Conservation (phyloP, 2,329 filamentous ascomycete genomes). For the Cylindrodendrum hubeiense region DNA sequence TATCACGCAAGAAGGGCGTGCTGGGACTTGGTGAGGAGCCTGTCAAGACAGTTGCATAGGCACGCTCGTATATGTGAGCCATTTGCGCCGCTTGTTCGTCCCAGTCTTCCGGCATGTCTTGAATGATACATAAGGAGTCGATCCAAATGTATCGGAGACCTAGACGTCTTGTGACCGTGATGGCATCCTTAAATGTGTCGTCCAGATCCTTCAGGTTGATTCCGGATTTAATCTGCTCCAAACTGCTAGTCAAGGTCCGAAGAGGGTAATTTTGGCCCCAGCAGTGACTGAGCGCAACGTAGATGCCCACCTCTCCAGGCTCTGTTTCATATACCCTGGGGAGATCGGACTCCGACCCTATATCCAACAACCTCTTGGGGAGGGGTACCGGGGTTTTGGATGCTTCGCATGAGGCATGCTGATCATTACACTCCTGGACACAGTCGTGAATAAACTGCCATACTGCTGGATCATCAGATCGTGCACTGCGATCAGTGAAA, state of each 20-base stretch:
- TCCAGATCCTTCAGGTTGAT: background rate
- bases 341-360: background rate
- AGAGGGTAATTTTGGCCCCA: slow-evolving; percentile 7
- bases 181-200: slow-evolving; percentile 10
- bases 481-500: background rate
- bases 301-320: background rate
- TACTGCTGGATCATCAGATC: background rate
- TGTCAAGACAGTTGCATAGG: slow-evolving; percentile 2
- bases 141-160: slow-evolving; percentile 14
- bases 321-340: background rate
- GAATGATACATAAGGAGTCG: slow-evolving; percentile 15
- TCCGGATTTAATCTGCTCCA: background rate
- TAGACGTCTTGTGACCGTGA: slow-evolving; percentile 1
- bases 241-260: slow-evolving; percentile 1
- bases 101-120: slow-evolving; percentile 11
- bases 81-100: slow-evolving; percentile 14
- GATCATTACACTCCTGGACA: background rate
- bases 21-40: slow-evolving; percentile 4
- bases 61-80: slow-evolving; percentile 12
- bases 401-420: background rate
- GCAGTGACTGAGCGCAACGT: slow-evolving; percentile 15
- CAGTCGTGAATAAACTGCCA: slow-evolving; percentile 4
- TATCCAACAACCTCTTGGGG: slow-evolving; percentile 10
- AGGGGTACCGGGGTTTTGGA: background rate
- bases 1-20: background rate